Conservation (phyloP, 2,329 filamentous ascomycete species). For the Myriosclerotinia curreyana region DNA sequence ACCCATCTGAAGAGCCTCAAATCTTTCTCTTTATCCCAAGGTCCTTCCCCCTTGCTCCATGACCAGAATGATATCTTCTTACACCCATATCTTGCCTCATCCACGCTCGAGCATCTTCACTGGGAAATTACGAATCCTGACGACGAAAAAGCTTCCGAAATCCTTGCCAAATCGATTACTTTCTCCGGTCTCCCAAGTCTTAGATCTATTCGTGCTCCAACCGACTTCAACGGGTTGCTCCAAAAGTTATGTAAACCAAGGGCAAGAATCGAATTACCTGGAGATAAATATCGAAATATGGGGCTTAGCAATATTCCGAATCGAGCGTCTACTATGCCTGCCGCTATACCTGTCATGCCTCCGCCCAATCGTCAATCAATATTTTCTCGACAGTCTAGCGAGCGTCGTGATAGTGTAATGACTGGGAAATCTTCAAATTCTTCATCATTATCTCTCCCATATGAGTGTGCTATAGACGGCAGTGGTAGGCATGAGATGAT, state of each 20-base stretch:
- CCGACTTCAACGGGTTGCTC: conserved; percentile 66
- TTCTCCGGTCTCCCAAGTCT: conserved; percentile 62
- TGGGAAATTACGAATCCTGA: conserved; percentile 54
- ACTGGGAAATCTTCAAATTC: conserved; percentile 13
- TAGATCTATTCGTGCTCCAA: conserved; percentile 58
- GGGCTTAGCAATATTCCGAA: conserved; percentile 30
- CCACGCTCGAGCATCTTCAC: conserved; percentile 53
- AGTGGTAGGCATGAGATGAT: conserved; percentile 17
- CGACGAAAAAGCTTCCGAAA: conserved; percentile 53
- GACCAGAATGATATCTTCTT: conserved; percentile 57
- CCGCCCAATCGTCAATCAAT: conserved; percentile 25
- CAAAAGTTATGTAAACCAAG: conserved; percentile 60
- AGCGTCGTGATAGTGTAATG: conserved; percentile 10
- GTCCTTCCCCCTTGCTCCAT: conserved; percentile 53
- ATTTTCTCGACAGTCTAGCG: conserved; percentile 15
- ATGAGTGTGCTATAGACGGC: conserved; percentile 10
- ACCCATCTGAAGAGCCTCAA: conserved; percentile 51
- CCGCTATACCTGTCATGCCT: conserved; percentile 13
- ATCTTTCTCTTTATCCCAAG: conserved; percentile 54
- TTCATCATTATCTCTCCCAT: conserved; percentile 12
- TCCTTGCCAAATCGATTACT: conserved; percentile 62
- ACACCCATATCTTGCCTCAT: conserved; percentile 61
- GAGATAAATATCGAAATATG: conserved; percentile 33
- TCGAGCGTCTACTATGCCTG: conserved; percentile 27
- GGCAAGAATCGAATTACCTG: conserved; percentile 34